phyloP scores from a whole-genome alignment of 805 yeast species.

The Ogataea pilisensis region DNA sequence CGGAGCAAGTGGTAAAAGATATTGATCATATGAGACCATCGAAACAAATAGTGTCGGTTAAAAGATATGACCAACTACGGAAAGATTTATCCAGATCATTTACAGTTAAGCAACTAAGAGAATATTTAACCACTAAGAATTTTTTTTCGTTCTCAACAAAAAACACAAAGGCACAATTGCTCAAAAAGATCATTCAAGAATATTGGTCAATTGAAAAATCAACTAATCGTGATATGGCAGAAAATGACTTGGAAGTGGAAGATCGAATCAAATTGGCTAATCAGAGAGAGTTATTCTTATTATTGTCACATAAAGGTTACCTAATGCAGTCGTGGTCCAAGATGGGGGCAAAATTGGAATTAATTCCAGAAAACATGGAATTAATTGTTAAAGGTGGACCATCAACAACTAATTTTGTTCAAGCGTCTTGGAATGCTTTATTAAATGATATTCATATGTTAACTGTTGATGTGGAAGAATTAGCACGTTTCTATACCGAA shows the following conservation, averaged over 20 bases:
- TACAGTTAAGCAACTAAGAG: constrained; percentile 20
- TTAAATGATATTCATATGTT: constrained; percentile 24
- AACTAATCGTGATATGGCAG: constrained; percentile 7
- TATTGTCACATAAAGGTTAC: constrained; percentile 30
- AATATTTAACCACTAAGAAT: constrained; percentile 13
- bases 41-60: constrained; percentile 15
- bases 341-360: constrained; percentile 31
- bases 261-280: constrained; percentile 24
- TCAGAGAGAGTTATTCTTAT: constrained; percentile 29
- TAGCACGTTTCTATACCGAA: constrained; percentile 16
- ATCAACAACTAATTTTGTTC: constrained; percentile 28
- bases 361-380: constrained; percentile 23
- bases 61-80: constrained; percentile 19
- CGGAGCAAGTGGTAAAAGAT: constrained; percentile 20
- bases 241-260: constrained; percentile 18
- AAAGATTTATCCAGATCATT: constrained; percentile 19
- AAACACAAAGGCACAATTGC: constrained; percentile 18
- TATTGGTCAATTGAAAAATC: constrained; percentile 25
- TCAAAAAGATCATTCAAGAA: constrained; percentile 18
- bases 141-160: constrained; percentile 7
- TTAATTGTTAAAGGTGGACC: constrained; percentile 28
- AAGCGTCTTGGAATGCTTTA: constrained; percentile 31
- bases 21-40: constrained; percentile 29
- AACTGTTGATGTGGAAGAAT: constrained; percentile 17
- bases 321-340: constrained; percentile 32